Evolutionary conservation across 371 early-diverging fungal species (phyloP), one percentile per base, ranked within the genome.

Genomic region (Apophysomyces variabilis): DNA sequence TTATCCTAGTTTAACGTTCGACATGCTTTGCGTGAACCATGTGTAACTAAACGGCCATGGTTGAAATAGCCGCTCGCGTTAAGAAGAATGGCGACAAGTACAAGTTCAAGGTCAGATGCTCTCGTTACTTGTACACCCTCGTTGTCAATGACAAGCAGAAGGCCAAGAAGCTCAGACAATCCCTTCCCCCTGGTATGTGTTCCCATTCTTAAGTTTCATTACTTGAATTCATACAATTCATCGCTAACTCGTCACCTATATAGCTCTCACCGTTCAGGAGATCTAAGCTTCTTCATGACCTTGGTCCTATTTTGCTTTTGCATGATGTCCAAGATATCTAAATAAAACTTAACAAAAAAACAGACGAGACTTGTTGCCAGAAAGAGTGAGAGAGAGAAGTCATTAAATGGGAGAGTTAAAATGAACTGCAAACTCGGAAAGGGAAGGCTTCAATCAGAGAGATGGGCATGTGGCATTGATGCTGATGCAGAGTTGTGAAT

Each of bases 31-130:
- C 4, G 18, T 9, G 9, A 18, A 21, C 3, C 46, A 45, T 45
- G 43, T 14, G 14, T 54, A 12, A 18, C 26, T n/a, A 21, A 61
- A 18, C 13, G 11, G 16, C 1, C 26, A 35, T 43, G 46, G 39
- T 43, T 50, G 54, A 36, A 61, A 32, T 70, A 92, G 90, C 91
- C 75, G 91, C 93, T 72, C 90, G 88, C 79, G 91, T 97, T 85
- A 96, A 96, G 94, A 95, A 95, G 93, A 96, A 91, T 90, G 93
- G 91, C 77, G 86, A 85, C 72, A 80, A 90, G 78, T 85, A 87
- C 91, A 97, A 97, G 89, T 96, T 97, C 92, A 97, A 97, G 94
- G 93, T 96, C 71, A 92, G 97, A 77, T 93, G 96, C 90, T 92
- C 95, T 63, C 87, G 88, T 71, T 95, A 94, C 89, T 88, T 97